Percentiles rank a stretch among this genome's conserved stretches.
Conservation (phyloP, 148 eudicot species). For the Gaultheria prostrata region DNA sequence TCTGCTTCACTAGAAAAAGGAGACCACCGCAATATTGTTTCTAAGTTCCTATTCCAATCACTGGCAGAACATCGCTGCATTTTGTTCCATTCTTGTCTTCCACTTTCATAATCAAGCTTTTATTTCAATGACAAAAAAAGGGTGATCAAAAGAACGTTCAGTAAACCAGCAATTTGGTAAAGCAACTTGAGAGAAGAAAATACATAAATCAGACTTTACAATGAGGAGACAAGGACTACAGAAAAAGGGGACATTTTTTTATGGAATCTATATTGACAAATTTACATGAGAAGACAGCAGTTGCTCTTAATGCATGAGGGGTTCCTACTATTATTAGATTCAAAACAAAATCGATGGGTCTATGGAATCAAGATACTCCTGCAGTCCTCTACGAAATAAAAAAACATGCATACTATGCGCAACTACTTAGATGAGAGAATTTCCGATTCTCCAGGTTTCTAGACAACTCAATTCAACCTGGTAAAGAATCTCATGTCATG, state of each 20-base stretch:
- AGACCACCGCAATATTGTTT: slow-evolving; percentile 74
- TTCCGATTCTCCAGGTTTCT: not conserved
- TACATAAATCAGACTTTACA: not conserved
- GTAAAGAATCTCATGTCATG: not conserved
- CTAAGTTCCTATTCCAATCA: slow-evolving; percentile 71
- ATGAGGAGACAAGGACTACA: not conserved
- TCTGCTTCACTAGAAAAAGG: slow-evolving; percentile 87
- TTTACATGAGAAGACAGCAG: not conserved
- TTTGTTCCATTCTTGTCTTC: slow-evolving; percentile 50
- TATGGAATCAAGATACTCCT: not conserved
- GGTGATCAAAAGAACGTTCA: not conserved
- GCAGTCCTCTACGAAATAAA: not conserved
- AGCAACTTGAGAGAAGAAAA: not conserved
- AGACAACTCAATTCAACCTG: not conserved
- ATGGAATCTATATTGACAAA: not conserved
- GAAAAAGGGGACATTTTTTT: not conserved
- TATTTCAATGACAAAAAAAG: slow-evolving; percentile 10
- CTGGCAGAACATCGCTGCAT: slow-evolving; percentile 49
- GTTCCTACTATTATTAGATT: not conserved
- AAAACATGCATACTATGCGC: not conserved
- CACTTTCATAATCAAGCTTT: slow-evolving; percentile 80
- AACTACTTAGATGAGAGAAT: not conserved
- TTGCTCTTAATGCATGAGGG: not conserved
- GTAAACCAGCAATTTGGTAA: not conserved
- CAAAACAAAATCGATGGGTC: not conserved